Evolutionary conservation across 2,329 filamentous ascomycete genomes (phyloP), one percentile per base, ranked within the genome.

Genomic region (Paramyrothecium roridum): DNA sequence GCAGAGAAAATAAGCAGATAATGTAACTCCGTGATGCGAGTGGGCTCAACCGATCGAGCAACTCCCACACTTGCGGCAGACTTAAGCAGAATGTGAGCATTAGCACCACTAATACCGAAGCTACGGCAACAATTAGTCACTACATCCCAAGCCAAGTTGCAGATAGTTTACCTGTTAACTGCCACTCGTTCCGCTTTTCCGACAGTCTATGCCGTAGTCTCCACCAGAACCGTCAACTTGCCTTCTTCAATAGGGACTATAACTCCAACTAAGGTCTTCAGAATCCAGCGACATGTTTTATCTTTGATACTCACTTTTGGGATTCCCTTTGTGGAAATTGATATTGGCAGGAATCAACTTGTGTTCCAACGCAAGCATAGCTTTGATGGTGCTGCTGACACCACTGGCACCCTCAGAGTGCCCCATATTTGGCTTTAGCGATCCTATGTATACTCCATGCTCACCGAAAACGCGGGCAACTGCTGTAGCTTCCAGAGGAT

Each of bases 91-190:
- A 43, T 43, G 48, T 73, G 70, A 4, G 63, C 69, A 74, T 65
- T 78, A 17, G 74, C 70, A 37, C 69, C 73, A 21, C 72, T 74
- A 23, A 73, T 74, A 1, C 76, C 76, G 48, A 79, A 79, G 48
- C 68, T 70, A 62, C 77, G n/a, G n/a, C n/a, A n/a, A n/a, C n/a
- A n/a, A n/a, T n/a, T n/a, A n/a, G n/a, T n/a, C n/a, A n/a, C n/a
- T n/a, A n/a, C n/a, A n/a, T n/a, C n/a, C n/a, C n/a, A n/a, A n/a
- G n/a, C n/a, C n/a, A n/a, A n/a, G n/a, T n/a, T n/a, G n/a, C n/a
- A 77, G 52, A 79, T 67, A 56, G 76, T 78, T 52, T 6, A 16
- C n/a, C 37, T 43, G 55, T 71, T 72, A 19, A 74, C 61, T 50
- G 63, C 65, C 10, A 78, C 73, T 11, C 78, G 71, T 1, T 74